These are phyloP conservation scores for Vachellia pachyceras DNA, from an alignment of 306 rosid species.

Conservation along the genomic window DNA sequence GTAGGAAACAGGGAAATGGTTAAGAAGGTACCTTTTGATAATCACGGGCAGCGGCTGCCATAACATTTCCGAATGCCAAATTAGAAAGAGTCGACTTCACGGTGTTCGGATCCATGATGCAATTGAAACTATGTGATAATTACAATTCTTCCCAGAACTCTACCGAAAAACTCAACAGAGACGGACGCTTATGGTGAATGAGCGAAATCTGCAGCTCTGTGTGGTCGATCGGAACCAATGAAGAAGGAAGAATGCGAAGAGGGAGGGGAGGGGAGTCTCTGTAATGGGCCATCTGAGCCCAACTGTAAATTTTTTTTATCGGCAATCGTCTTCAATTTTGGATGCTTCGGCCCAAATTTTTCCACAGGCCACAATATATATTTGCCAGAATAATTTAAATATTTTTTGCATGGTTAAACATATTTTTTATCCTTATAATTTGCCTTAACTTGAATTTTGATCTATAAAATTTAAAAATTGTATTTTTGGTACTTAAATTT, in stretches of 20 bases:
- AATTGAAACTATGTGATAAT: neutral
- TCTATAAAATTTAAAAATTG: too few species aligned
- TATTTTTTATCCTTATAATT: too few species aligned
- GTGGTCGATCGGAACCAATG: neutral
- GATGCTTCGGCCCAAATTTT: neutral
- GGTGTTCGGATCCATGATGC: constrained; percentile 75
- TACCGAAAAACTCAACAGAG: neutral
- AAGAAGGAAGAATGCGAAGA: neutral
- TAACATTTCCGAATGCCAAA: constrained; percentile 86
- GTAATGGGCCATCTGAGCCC: neutral
- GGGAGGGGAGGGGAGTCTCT: neutral
- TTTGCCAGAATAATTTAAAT: too few species aligned
- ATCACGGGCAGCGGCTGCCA: constrained; percentile 93
- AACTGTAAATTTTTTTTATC: neutral
- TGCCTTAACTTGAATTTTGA: too few species aligned
- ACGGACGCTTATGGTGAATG: neutral
- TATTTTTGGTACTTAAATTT: too few species aligned
- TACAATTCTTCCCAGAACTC: neutral
- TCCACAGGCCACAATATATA: too few species aligned
- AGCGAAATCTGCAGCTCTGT: constrained; percentile 15
- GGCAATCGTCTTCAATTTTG: neutral
- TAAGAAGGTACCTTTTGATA: constrained; percentile 64
- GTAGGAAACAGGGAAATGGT: neutral
- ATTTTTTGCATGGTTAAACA: too few species aligned
- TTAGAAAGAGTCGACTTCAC: constrained; percentile 84